Evolutionary conservation across 192 early-diverging fungal genomes (phyloP).

Genomic region (Coemansia sp.): DNA sequence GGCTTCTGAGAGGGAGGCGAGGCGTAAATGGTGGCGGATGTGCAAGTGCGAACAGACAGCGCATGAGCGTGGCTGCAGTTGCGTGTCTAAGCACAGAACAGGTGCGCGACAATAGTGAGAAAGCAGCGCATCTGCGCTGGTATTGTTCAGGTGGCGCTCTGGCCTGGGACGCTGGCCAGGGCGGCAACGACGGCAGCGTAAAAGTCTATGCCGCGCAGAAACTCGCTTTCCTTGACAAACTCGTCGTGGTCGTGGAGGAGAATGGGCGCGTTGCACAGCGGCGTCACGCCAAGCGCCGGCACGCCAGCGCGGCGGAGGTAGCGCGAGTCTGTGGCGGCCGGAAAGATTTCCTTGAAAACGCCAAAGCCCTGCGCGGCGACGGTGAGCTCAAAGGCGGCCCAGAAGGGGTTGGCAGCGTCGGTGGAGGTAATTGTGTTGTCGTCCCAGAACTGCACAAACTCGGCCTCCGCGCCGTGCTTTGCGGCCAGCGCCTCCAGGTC

Average conservation of each 20-base stretch:
- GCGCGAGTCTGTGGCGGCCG: slow-evolving; percentile 78
- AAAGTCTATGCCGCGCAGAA: slow-evolving; percentile 70
- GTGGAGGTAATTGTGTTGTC: slow-evolving; percentile 55
- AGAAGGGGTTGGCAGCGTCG: slow-evolving; percentile 61
- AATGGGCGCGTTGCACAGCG: slow-evolving; percentile 71
- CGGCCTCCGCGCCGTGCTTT: slow-evolving; percentile 53
- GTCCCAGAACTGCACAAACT: slow-evolving; percentile 62
- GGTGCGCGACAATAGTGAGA: no score
- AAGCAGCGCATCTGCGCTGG: background rate
- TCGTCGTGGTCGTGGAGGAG: slow-evolving; percentile 86
- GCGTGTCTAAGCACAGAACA: no score
- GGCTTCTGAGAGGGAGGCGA: background rate
- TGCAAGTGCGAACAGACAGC: no score
- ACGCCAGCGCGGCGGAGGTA: slow-evolving; percentile 71
- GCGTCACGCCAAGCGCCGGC: slow-evolving; percentile 79
- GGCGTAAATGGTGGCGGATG: no score
- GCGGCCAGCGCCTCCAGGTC: slow-evolving; percentile 24
- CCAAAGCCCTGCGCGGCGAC: slow-evolving; percentile 53
- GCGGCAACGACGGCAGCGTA: slow-evolving; percentile 61
- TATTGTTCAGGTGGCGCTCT: no score
- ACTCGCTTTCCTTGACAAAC: slow-evolving; percentile 69
- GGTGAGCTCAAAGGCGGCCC: slow-evolving; percentile 56
- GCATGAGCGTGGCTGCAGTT: no score
- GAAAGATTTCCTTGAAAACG: slow-evolving; percentile 75
- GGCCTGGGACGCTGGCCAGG: slow-evolving; percentile 51